Conservation (phyloP, 2,329 filamentous ascomycete species). For the Diaporthe sp. region DNA sequence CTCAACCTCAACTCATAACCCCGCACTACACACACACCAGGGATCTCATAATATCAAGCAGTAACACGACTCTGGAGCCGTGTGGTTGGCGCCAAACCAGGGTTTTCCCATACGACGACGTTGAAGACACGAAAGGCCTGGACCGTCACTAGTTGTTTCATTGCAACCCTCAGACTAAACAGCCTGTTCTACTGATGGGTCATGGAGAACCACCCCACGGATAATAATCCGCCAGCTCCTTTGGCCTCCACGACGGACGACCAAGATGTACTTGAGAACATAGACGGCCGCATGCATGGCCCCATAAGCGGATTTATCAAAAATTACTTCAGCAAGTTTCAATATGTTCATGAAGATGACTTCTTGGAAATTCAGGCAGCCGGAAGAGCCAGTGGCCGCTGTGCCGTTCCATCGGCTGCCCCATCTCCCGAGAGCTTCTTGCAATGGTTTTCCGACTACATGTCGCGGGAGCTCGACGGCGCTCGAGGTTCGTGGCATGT, state of each 20-base stretch:
- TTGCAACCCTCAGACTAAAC: neutral
- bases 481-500: neutral
- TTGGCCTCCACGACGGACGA: neutral
- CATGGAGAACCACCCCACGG: neutral
- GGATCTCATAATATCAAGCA: too few species aligned
- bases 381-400: neutral
- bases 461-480: neutral
- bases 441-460: neutral
- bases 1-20: too few species aligned
- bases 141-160: neutral
- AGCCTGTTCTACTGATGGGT: neutral
- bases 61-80: neutral
- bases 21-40: too few species aligned
- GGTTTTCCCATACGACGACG: neutral
- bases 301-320: neutral
- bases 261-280: neutral
- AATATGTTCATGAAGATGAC: neutral
- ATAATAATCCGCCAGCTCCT: neutral
- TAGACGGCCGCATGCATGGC: neutral
- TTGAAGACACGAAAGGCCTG: neutral
- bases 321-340: neutral
- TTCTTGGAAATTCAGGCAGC: neutral
- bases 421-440: neutral
- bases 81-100: neutral
- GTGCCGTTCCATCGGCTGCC: neutral